Base-by-base conservation (phyloP, 2,329 filamentous ascomycete species). In the Botryotinia calthae region DNA sequence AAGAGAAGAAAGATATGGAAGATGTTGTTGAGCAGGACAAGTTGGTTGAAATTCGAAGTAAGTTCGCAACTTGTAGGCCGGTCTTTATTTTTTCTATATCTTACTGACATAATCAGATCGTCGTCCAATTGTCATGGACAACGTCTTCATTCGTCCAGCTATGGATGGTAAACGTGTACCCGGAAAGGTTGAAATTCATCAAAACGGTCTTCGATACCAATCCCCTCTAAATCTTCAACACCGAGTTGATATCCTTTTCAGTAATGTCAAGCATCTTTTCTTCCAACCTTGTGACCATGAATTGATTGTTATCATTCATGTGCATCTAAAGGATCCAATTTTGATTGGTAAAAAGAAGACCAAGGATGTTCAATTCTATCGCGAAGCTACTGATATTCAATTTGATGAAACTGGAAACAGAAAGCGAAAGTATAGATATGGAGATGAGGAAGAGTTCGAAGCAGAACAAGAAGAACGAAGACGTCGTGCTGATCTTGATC, bases 21-120 rank as follows among this genome's bases (percentile, higher is more conserved):
- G 96, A 99, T 82, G 96, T 99, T 34, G 95, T 99, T 9, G 96
- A 98, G 83, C 96, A 99, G 82, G 96, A 99, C 82, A 99, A 99
- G 85, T 89, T 99, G 70, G 86, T 97, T 77, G 95, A 98, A 81
- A 95, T 98, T 77, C 88, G 96, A 86, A 97, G 93, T 94, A 85
- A 85, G 90, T 85, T 54, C 4, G 34, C 16, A 46, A 46, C 58
- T 56, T 25, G 22, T 54, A 54, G 25, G 25, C 25, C 12, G n/a
- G 6, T n/a, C 4, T n/a, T 6, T n/a, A 0, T 51, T n/a, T 14
- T 54, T 7, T 75, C 85, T 89, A 83, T 88, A 28, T 46, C 10
- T 54, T 65, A 20, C 58, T 73, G 40, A 73, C 48, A 56, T 58
- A n/a, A 66, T n/a, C 74, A 94, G 92, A 96, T 83, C 94, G 96